A percentile compares a stretch with the other conserved stretches of the same genome.
These are phyloP conservation scores for Ceratocystis cacaofunesta DNA, from an alignment of 2,329 filamentous ascomycete genomes.

Conservation along the genomic window DNA sequence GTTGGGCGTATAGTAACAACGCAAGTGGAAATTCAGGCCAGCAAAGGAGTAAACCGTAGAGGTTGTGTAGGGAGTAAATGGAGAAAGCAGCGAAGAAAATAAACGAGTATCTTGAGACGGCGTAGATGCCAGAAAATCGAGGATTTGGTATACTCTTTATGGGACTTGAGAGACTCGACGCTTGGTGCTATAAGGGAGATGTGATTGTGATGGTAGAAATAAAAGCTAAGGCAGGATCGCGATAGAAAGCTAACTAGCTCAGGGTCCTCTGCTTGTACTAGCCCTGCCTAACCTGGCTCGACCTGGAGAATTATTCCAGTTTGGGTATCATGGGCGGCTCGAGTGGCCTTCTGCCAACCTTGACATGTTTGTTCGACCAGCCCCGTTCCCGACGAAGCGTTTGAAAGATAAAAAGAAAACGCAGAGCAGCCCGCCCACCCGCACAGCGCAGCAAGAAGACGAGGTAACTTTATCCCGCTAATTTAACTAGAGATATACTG, in stretches of 20 bases:
- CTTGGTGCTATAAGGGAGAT: too few relatives aligned
- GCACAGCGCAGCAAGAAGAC: constrained; percentile 1
- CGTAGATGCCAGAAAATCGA: too few relatives aligned
- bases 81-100: background rate
- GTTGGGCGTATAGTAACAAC: constrained; percentile 3
- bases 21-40: constrained; percentile 6
- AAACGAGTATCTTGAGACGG: too few relatives aligned
- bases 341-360: background rate
- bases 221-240: too few relatives aligned
- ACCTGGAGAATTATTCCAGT: background rate
- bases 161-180: too few relatives aligned
- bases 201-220: too few relatives aligned
- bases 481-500: background rate
- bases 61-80: background rate
- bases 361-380: background rate
- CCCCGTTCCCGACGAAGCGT: background rate
- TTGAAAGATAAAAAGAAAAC: background rate
- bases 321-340: background rate
- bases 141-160: too few relatives aligned
- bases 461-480: background rate
- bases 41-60: background rate
- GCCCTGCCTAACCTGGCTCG: background rate
- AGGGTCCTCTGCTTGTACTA: too few relatives aligned
- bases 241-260: too few relatives aligned
- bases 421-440: background rate